Conservation (phyloP, 768 basidiomycete genomes). For the Tulasnella sp. region DNA sequence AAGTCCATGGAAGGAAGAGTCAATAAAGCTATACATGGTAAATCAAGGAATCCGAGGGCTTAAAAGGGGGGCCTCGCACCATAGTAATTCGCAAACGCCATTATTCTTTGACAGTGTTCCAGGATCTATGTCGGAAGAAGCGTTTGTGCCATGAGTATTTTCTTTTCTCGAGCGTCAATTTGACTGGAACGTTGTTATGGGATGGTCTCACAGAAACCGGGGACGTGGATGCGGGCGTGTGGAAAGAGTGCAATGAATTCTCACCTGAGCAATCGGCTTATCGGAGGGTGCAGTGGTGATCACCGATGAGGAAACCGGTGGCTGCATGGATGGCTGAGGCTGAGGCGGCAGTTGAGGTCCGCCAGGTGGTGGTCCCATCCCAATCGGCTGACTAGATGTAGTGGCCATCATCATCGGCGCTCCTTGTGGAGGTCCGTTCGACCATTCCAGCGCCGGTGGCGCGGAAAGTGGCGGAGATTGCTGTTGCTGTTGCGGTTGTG, state of each 20-base stretch:
- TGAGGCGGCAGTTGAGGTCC: neutral
- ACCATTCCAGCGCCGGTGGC: neutral
- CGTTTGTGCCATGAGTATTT: too few species aligned
- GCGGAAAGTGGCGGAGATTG: neutral
- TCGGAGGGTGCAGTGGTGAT: slow-evolving; percentile 1
- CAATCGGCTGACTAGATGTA: neutral
- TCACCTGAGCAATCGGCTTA: slow-evolving; percentile 13
- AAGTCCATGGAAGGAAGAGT: too few species aligned
- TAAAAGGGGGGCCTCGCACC: neutral
- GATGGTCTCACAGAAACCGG: neutral
- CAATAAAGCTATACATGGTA: too few species aligned
- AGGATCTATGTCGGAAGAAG: slow-evolving; percentile 3
- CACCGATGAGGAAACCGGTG: neutral
- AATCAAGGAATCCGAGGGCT: neutral
- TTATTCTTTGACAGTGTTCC: slow-evolving; percentile 11
- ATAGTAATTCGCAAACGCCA: slow-evolving; percentile 12
- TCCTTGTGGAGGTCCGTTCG: neutral
- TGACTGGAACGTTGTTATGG: neutral
- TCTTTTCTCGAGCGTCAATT: too few species aligned
- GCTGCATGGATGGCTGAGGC: neutral
- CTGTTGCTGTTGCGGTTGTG: neutral
- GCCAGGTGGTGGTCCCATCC: neutral
- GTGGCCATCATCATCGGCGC: neutral
- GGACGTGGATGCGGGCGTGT: neutral
- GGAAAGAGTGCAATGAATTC: neutral